These are phyloP conservation scores for Candida anutae DNA, from an alignment of 1,139 yeast genomes.

Conservation along the genomic window DNA sequence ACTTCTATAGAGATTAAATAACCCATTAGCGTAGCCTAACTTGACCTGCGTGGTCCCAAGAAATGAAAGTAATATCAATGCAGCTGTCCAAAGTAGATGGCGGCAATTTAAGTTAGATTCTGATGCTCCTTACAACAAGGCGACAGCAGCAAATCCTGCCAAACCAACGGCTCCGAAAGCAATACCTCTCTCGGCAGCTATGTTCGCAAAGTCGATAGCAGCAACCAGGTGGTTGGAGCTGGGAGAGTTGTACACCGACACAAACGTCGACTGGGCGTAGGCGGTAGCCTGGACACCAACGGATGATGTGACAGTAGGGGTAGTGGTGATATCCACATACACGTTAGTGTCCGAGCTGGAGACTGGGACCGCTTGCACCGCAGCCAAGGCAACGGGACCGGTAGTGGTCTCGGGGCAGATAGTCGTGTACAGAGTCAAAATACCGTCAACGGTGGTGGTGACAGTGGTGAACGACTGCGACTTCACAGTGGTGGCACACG, in stretches of 20 bases:
- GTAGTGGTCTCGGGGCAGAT: conserved; percentile 32
- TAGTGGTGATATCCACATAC: conserved; percentile 15
- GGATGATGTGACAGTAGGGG: conserved; percentile 30
- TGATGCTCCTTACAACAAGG: conserved; percentile 36
- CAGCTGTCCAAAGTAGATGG: too few relatives aligned
- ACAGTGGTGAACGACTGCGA: conserved; percentile 19
- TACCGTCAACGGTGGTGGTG: conserved; percentile 36
- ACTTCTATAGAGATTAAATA: too few relatives aligned
- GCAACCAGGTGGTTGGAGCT: conserved; percentile 24
- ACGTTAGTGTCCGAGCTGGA: conserved; percentile 9
- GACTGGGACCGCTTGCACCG: conserved; percentile 10
- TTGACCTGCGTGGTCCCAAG: too few relatives aligned
- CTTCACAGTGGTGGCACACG: conserved; percentile 17
- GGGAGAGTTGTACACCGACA: conserved; percentile 17
- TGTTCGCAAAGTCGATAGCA: conserved; percentile 33
- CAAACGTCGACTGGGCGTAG: conserved; percentile 26
- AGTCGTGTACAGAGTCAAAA: conserved; percentile 40
- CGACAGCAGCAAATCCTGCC: conserved; percentile 38
- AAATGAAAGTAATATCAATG: too few relatives aligned
- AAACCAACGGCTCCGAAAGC: too few relatives aligned
- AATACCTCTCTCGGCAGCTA: too few relatives aligned
- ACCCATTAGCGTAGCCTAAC: too few relatives aligned
- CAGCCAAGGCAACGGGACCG: conserved; percentile 6
- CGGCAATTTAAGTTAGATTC: too few relatives aligned
- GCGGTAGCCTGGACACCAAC: conserved; percentile 29